Percentiles rank a stretch among this genome's conserved stretches.
phyloP scores from a whole-genome alignment of 805 yeast genomes.

The Ogataea pignaliae region DNA sequence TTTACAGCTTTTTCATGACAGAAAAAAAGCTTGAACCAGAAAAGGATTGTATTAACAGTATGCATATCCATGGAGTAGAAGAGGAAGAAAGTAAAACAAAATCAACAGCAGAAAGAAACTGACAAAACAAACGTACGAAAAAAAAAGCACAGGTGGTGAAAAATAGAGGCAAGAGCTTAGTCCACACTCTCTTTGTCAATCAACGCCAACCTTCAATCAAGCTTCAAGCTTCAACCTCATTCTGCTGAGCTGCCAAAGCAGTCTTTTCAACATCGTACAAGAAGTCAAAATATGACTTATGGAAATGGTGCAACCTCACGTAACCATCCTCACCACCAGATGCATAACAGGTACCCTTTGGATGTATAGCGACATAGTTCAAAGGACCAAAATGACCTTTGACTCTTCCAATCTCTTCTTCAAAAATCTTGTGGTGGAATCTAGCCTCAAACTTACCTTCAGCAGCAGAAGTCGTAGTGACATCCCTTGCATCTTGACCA shows the following conservation, averaged over 20 bases:
- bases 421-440: conserved; percentile 90
- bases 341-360: conserved; percentile 89
- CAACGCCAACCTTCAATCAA: background rate
- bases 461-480: conserved; percentile 89
- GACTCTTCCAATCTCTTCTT: conserved; percentile 94
- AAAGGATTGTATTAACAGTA: no score
- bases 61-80: no score
- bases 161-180: conserved; percentile 1
- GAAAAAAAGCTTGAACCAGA: no score
- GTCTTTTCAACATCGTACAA: conserved; percentile 88
- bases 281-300: conserved; percentile 88
- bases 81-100: no score
- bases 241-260: conserved; percentile 39
- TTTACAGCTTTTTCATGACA: no score
- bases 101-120: no score
- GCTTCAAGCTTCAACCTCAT: conserved; percentile 14
- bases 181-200: background rate
- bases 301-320: conserved; percentile 90
- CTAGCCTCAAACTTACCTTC: conserved; percentile 98
- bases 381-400: conserved; percentile 99
- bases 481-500: conserved; percentile 99
- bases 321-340: conserved; percentile 99
- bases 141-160: background rate
- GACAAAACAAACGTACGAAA: no score
- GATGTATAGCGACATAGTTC: conserved; percentile 89